Base-by-base conservation (phyloP, 2,329 filamentous ascomycete genomes). In the Verticillium longisporum region DNA sequence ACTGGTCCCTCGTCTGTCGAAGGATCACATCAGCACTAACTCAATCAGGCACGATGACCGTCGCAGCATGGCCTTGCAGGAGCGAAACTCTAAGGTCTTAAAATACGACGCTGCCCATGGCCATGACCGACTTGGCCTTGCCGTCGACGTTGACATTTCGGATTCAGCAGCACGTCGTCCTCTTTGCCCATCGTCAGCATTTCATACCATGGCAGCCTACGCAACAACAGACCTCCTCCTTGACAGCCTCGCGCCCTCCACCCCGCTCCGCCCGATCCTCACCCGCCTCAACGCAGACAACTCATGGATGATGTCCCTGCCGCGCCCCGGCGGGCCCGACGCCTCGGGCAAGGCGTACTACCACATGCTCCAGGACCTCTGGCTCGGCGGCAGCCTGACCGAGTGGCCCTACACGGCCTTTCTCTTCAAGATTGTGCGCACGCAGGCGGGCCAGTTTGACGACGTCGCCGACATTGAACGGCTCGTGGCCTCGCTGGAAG, bases 221-320 rank as follows among this genome's bases (percentile, higher is more conserved):
- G 45, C 45, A 6, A 50, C 45, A 26, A 50, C 45, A 13, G 45
- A 50, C 3, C 45, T 50, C n/a, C 45, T 55, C 33, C 54, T 55
- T 11, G 54, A 26, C 26, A 21, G 33, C 54, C 31, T 55, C 14
- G 11, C 54, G 10, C 54, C 54, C 6, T 33, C 54, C 4, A 10
- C 26, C 13, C 31, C 54, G 13, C 54, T 55, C 54, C 54, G 54
- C 54, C 72, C 73, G 0, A 63, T 72, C 6, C 56, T 73, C 15
- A 74, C 72, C 0, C 69, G 66, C 7, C 62, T 74, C 6, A 75
- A 75, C 58, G 72, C 71, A 5, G 72, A 75, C 55, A 70, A 70
- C 15, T 70, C 71, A 36, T 75, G 73, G 73, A 62, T 75, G 2
- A 61, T 74, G 36, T 73, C 72, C 6, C 68, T 74, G 45, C 71